Evolutionary conservation across 148 eudicot species (phyloP).

Genomic region (Gaultheria prostrata): DNA sequence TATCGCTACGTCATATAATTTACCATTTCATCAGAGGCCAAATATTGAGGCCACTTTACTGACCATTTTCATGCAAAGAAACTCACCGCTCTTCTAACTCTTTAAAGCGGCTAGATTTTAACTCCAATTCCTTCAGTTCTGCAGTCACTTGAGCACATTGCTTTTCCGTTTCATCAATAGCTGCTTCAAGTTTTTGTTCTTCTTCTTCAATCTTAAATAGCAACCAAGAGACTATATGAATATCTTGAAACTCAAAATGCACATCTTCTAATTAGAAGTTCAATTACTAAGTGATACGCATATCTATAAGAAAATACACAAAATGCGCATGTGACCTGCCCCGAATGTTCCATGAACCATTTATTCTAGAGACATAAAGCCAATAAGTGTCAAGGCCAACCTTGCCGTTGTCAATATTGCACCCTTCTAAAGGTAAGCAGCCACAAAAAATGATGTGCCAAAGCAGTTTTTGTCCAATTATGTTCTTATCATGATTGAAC

Average conservation of each 20-base stretch:
- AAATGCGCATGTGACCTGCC: background rate
- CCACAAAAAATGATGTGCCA: slow-evolving; percentile 1
- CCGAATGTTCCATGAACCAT: background rate
- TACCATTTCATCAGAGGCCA: background rate
- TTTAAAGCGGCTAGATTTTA: slow-evolving; percentile 81
- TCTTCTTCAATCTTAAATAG: slow-evolving; percentile 83
- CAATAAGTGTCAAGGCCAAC: background rate
- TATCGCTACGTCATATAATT: background rate
- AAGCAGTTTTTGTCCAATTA: background rate
- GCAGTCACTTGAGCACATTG: slow-evolving; percentile 74
- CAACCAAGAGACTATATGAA: slow-evolving; percentile 21
- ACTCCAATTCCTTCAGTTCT: slow-evolving; percentile 85
- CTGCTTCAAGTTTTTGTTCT: slow-evolving; percentile 89
- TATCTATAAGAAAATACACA: slow-evolving; percentile 6
- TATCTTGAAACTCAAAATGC: slow-evolving; percentile 16
- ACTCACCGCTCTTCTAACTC: slow-evolving; percentile 91
- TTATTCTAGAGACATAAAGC: background rate
- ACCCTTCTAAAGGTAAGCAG: background rate
- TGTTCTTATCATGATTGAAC: background rate
- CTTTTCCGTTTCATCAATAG: slow-evolving; percentile 88
- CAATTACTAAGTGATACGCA: background rate
- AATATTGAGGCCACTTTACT: background rate
- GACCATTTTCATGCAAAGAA: background rate
- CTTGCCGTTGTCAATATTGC: background rate
- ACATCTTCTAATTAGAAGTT: slow-evolving; percentile 1